phyloP scores from a whole-genome alignment of 129 eudicot genomes.

The sunflower (Helianthus annuus) region DNA sequence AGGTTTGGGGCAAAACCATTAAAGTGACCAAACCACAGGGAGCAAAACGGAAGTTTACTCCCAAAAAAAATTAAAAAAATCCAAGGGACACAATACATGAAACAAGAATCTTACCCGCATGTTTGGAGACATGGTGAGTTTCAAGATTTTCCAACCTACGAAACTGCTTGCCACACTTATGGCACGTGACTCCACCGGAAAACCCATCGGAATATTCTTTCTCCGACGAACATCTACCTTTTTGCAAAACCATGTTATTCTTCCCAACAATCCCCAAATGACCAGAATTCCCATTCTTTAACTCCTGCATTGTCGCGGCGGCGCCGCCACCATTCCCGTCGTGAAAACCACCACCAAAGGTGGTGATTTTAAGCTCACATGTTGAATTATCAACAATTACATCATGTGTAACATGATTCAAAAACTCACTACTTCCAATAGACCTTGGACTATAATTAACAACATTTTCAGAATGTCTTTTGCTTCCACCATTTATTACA shows the following conservation, averaged over 20 bases:
- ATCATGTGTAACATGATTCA: slow-evolving; percentile 80
- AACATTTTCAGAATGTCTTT: slow-evolving; percentile 67
- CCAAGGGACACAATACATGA: neutral
- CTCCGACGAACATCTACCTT: slow-evolving; percentile 39
- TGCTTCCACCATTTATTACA: slow-evolving; percentile 87
- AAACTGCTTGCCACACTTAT: slow-evolving; percentile 80
- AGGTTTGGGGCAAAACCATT: too few relatives aligned
- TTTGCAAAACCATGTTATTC: slow-evolving; percentile 30
- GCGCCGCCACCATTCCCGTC: slow-evolving; percentile 13
- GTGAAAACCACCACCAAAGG: slow-evolving; percentile 30
- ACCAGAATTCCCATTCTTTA: slow-evolving; percentile 33
- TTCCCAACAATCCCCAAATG: slow-evolving; percentile 26
- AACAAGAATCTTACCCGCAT: slow-evolving; percentile 40
- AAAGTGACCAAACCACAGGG: too few relatives aligned
- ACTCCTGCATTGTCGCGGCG: slow-evolving; percentile 55
- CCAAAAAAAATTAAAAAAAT: too few relatives aligned
- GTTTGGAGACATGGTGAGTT: slow-evolving; percentile 70
- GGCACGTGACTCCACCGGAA: slow-evolving; percentile 43
- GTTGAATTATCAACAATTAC: slow-evolving; percentile 66
- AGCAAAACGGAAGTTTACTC: too few relatives aligned
- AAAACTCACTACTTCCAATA: slow-evolving; percentile 83
- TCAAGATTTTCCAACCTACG: slow-evolving; percentile 74
- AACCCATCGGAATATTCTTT: slow-evolving; percentile 39
- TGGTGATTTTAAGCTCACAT: slow-evolving; percentile 80
- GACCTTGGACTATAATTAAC: slow-evolving; percentile 91